Base-by-base conservation (phyloP, 768 basidiomycete species). In the Rubroboletus pulcherrimus region DNA sequence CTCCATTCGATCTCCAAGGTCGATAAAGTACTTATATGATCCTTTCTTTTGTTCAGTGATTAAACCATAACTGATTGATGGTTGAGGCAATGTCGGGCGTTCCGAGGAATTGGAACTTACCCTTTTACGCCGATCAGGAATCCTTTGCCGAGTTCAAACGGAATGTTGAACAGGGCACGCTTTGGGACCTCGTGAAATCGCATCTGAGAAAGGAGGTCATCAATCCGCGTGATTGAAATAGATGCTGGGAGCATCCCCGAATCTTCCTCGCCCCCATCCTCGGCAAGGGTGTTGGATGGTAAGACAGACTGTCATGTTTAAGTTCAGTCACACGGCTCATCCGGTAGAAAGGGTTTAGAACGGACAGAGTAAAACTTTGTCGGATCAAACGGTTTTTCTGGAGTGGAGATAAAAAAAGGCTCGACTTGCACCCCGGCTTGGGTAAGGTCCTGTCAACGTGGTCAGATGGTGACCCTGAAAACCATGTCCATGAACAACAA, bases 1-100 rank as follows among this genome's bases (percentile, higher is more conserved):
- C 62, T 88, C 89, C 86, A 85, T 87, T 57, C 78, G 77, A 66
- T 86, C 86, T 45, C 84, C 92, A 54, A 83, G 78, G 64, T 91
- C 91, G 35, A 84, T 81, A 57, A 97, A 94, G 65, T 93, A 91
- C 66, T 83, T 88, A 69, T 93, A 89, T 5, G 77, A 51, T 0
- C 91, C 89, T 70, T 88, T 95, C 69, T 81, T 89, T 72, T 95
- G 93, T 65, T 94, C 87, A 1, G 91, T 91, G 15, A 98, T 80
- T 42, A 96, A 72, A 9, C 91, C 87, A 70, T 96, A 99, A 45
- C 93, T 97, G 60, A 17, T 24, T 41, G 45, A 56, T 29, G 31
- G 31, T 56, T 58, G 55, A 63, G 49, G 15, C 21, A 51, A 46
- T 24, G 34, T 29, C 3, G 44, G 15, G 34, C 5, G 17, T 35